These are phyloP conservation scores for Tylopilus intermedius DNA, from an alignment of 768 basidiomycete genomes.

Conservation along the genomic window DNA sequence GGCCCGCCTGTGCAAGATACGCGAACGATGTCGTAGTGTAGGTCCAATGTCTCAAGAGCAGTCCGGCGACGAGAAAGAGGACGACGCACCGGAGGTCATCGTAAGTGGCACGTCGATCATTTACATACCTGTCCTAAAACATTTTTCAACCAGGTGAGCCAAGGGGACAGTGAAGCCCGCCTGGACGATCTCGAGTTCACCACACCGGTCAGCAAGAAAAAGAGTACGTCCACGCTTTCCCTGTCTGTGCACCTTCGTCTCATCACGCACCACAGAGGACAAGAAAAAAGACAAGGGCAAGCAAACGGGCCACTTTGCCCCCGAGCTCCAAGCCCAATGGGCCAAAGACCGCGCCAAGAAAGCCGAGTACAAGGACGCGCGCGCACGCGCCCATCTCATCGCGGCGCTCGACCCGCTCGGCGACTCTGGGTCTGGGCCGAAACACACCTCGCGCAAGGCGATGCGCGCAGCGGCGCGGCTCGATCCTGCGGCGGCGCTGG, in stretches of 20 bases:
- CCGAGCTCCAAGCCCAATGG: conserved; percentile 66
- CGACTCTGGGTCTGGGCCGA: neutral
- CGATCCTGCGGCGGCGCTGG: conserved; percentile 34
- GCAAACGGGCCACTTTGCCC: conserved; percentile 36
- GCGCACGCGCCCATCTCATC: conserved; percentile 51
- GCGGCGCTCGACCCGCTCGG: conserved; percentile 60
- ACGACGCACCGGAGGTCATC: conserved; percentile 29
- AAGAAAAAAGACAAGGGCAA: conserved; percentile 28
- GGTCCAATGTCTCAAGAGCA: conserved; percentile 10
- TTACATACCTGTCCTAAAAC: conserved; percentile 27
- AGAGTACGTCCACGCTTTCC: conserved; percentile 39
- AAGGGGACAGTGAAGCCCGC: conserved; percentile 30
- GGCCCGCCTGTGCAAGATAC: conserved; percentile 31
- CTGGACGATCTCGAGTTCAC: conserved; percentile 25
- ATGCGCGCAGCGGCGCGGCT: conserved; percentile 52
- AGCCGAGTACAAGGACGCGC: conserved; percentile 64
- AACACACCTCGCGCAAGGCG: conserved; percentile 51
- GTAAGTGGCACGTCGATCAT: conserved; percentile 32
- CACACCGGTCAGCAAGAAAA: conserved; percentile 29
- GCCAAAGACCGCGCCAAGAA: conserved; percentile 79
- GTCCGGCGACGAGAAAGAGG: conserved; percentile 28
- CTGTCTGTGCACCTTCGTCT: neutral
- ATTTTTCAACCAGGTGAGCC: conserved; percentile 53
- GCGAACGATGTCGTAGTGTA: conserved; percentile 20
- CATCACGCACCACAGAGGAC: conserved; percentile 18